phyloP scores from a whole-genome alignment of 148 eudicot species.

The Cornus kousa region DNA sequence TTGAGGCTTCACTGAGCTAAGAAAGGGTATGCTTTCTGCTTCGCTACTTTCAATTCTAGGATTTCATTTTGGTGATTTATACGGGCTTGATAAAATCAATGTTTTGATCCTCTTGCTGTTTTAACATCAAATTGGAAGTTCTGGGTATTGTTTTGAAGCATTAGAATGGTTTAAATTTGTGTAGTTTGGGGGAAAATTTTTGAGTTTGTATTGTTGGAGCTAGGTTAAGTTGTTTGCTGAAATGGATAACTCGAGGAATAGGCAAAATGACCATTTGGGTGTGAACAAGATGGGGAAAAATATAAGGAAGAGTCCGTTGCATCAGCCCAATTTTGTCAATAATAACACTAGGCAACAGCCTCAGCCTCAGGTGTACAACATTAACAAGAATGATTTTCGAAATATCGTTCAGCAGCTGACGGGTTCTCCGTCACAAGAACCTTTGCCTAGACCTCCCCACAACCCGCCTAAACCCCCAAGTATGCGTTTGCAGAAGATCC shows the following conservation, averaged over 20 bases:
- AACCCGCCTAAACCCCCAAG: slow-evolving; percentile 72
- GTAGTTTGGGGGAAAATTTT: background rate
- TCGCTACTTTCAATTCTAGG: slow-evolving; percentile 3
- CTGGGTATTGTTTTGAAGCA: slow-evolving; percentile 12
- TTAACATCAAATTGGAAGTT: slow-evolving; percentile 7
- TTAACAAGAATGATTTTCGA: slow-evolving; percentile 91
- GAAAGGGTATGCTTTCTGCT: slow-evolving; percentile 34
- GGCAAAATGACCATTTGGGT: slow-evolving; percentile 58
- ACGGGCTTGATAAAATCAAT: slow-evolving; percentile 11
- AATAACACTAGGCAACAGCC: slow-evolving; percentile 49
- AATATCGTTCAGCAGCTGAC: slow-evolving; percentile 89
- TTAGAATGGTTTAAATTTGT: background rate
- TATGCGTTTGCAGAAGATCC: slow-evolving; percentile 64
- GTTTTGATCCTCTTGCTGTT: slow-evolving; percentile 11
- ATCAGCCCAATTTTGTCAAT: slow-evolving; percentile 59
- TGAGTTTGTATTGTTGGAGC: background rate
- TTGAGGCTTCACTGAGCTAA: slow-evolving; percentile 4
- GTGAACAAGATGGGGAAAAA: slow-evolving; percentile 82
- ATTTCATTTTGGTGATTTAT: slow-evolving; percentile 9
- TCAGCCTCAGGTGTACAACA: slow-evolving; percentile 92
- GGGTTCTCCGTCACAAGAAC: slow-evolving; percentile 74
- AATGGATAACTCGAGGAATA: slow-evolving; percentile 52
- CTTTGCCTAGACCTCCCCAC: slow-evolving; percentile 67
- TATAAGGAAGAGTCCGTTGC: slow-evolving; percentile 67
- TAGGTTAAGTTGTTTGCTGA: background rate